A percentile compares a stretch with the other conserved stretches of the same genome.
These are phyloP conservation scores for Rhodamnia argentea DNA, from an alignment of 345 rosid genomes.

Conservation along the genomic window DNA sequence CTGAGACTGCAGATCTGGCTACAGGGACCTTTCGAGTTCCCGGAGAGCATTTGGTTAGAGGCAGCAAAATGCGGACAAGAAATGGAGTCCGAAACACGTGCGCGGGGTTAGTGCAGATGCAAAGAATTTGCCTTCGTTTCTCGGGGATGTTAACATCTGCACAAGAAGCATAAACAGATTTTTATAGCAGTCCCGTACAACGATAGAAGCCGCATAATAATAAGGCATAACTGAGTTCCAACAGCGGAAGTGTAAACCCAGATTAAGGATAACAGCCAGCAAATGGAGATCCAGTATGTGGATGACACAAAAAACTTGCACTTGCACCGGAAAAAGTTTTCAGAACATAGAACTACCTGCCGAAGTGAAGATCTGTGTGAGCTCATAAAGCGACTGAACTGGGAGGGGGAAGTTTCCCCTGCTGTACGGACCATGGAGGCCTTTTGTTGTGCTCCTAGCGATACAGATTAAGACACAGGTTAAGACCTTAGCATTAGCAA, in stretches of 20 bases:
- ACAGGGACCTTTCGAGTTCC: background rate
- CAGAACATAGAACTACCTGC: background rate
- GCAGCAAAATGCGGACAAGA: background rate
- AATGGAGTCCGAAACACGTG: background rate
- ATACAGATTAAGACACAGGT: slow-evolving; percentile 3
- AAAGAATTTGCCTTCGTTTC: background rate
- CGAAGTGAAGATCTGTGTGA: background rate
- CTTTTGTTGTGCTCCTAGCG: slow-evolving; percentile 58
- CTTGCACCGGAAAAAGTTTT: background rate
- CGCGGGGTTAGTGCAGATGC: background rate
- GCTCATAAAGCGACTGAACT: slow-evolving; percentile 17
- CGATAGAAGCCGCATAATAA: background rate
- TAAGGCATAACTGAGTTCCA: background rate
- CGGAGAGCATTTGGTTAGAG: background rate
- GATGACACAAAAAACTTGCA: background rate
- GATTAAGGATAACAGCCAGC: background rate
- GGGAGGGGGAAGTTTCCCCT: slow-evolving; percentile 38
- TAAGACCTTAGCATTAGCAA: background rate
- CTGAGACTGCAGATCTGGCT: background rate
- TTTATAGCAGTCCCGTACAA: background rate
- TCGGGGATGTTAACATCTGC: background rate
- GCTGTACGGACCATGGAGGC: slow-evolving; percentile 76
- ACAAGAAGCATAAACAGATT: background rate
- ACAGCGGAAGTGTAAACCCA: background rate
- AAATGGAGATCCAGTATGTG: background rate